phyloP scores from a whole-genome alignment of 345 rosid genomes.

The Brassica rapa region DNA sequence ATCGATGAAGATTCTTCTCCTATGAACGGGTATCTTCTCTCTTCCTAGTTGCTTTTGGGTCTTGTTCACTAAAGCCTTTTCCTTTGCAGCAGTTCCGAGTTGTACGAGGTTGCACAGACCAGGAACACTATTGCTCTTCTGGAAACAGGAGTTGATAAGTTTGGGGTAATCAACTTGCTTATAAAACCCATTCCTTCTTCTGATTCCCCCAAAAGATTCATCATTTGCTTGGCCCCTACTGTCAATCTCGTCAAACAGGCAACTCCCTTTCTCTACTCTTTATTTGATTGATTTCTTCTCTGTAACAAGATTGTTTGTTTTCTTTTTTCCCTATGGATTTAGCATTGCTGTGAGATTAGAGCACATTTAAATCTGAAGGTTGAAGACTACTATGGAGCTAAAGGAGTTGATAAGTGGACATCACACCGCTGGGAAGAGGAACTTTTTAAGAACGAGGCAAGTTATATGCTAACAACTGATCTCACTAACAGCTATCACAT shows the following conservation, averaged over 20 bases:
- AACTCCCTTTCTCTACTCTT: neutral
- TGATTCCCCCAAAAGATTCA: conserved; percentile 49
- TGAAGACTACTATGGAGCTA: conserved; percentile 75
- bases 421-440: conserved; percentile 66
- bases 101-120: conserved; percentile 66
- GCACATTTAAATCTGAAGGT: conserved; percentile 49
- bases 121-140: conserved; percentile 80
- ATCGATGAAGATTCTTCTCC: conserved; percentile 31
- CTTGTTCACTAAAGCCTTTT: neutral
- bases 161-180: conserved; percentile 63
- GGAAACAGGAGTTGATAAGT: conserved; percentile 71
- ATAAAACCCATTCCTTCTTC: conserved; percentile 47
- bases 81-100: conserved; percentile 52
- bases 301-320: neutral
- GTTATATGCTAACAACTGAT: conserved; percentile 2
- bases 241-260: conserved; percentile 83
- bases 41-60: neutral
- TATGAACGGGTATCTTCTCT: conserved; percentile 18
- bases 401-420: conserved; percentile 74
- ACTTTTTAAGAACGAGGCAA: conserved; percentile 60
- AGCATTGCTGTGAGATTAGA: conserved; percentile 74
- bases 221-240: conserved; percentile 78
- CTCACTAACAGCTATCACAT: neutral
- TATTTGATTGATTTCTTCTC: neutral
- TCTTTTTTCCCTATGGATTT: conserved; percentile 24